Conservation (phyloP, 1,284 basidiomycete species). For the Exsudoporus floridanus region DNA sequence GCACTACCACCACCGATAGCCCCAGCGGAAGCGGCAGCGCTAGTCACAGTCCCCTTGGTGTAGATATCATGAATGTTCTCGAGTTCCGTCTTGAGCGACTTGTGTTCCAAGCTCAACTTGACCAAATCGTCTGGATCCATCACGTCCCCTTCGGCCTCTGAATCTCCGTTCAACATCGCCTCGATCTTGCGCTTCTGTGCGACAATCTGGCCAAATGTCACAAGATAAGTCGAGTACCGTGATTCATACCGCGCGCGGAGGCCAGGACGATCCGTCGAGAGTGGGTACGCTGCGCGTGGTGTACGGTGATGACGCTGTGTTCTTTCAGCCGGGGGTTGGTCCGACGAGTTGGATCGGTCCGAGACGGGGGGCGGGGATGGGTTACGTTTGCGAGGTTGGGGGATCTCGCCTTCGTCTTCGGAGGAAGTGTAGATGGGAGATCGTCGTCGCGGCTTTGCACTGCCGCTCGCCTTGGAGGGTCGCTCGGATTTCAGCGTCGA, state of each 20-base stretch:
- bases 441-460: slow-evolving; percentile 39
- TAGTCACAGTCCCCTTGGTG: slow-evolving; percentile 12
- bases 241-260: slow-evolving; percentile 53
- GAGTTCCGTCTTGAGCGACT: slow-evolving; percentile 46
- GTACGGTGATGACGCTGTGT: slow-evolving; percentile 24
- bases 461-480: slow-evolving; percentile 29
- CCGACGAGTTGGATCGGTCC: slow-evolving; percentile 33
- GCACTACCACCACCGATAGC: not conserved
- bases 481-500: slow-evolving; percentile 27
- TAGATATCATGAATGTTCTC: slow-evolving; percentile 45
- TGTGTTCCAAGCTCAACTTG: slow-evolving; percentile 44
- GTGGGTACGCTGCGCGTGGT: slow-evolving; percentile 33
- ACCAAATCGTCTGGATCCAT: slow-evolving; percentile 53
- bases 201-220: slow-evolving; percentile 45
- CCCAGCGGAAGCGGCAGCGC: not conserved
- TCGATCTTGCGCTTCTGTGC: slow-evolving; percentile 49
- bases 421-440: slow-evolving; percentile 62
- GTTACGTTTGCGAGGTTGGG: slow-evolving; percentile 26
- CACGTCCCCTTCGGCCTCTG: slow-evolving; percentile 42
- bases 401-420: slow-evolving; percentile 51
- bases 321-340: slow-evolving; percentile 21
- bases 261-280: slow-evolving; percentile 47
- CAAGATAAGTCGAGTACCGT: slow-evolving; percentile 51
- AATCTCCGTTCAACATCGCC: slow-evolving; percentile 37
- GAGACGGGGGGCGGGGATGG: slow-evolving; percentile 28